Evolutionary conservation across 2,329 filamentous ascomycete species (phyloP).

Genomic region (Ceratocystis huliohia): DNA sequence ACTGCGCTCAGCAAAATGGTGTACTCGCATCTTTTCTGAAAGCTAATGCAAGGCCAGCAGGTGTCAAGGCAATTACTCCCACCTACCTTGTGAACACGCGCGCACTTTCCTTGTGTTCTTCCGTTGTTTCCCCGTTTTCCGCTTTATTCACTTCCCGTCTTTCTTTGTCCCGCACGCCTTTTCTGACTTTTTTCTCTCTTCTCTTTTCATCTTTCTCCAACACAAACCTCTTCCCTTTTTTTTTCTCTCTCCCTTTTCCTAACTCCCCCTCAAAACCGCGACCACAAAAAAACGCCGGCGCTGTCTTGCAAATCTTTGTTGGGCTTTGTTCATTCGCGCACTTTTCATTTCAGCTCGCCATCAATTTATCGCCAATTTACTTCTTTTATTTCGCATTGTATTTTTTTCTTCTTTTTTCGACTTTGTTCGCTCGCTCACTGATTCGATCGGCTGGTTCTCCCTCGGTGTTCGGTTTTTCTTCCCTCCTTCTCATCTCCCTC

Average conservation of each 20-base stretch:
- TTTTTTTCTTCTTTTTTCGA: slow-evolving; percentile 3
- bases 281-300: background rate
- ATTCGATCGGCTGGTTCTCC: background rate
- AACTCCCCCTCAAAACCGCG: background rate
- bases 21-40: background rate
- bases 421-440: slow-evolving; percentile 1
- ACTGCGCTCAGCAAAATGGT: background rate
- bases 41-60: background rate
- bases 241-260: slow-evolving; percentile 1
- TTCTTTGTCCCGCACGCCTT: slow-evolving; percentile 1
- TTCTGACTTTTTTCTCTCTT: slow-evolving; percentile 6
- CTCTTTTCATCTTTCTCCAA: slow-evolving; percentile 7
- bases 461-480: slow-evolving; percentile 11
- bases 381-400: slow-evolving; percentile 4
- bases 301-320: slow-evolving; percentile 1
- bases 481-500: slow-evolving; percentile 6
- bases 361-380: slow-evolving; percentile 9
- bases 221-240: background rate
- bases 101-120: slow-evolving; percentile 7
- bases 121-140: slow-evolving; percentile 10
- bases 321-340: slow-evolving; percentile 5
- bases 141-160: slow-evolving; percentile 3
- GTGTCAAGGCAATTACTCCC: background rate
- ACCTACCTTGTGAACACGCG: slow-evolving; percentile 6
- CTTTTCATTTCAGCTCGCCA: slow-evolving; percentile 1